Evolutionary conservation across 2,329 filamentous ascomycete genomes (phyloP), one percentile per base, ranked within the genome.

Genomic region (Arthroderma sp.): DNA sequence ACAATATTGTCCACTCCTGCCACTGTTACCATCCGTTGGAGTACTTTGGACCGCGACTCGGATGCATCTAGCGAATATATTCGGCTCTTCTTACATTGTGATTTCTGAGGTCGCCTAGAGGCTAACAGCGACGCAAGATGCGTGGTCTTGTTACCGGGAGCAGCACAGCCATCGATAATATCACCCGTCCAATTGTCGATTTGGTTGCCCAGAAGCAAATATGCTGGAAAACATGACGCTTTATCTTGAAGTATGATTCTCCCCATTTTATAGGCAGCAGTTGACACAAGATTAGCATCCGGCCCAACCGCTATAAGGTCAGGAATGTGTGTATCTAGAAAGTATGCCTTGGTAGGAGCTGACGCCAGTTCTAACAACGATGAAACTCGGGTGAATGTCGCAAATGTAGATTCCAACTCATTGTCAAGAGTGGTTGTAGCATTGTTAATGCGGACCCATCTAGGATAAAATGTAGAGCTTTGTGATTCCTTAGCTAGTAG

Each of bases 121-220:
- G 33, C 47, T 2, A 91, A 57, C 4, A 95, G 77, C 1, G 86
- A 83, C 0, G 88, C 87, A 39, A 94, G 66, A 61, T 96, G 91
- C 5, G 89, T 96, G 1, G 91, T 96, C 66, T 98, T 98, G 63
- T 98, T 98, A 4, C 91, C 91, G 1, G 91, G 91, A 0, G 91
- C 91, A 0, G 91, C 85, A 60, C 89, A 96, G 0, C 85, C 85
- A 62, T 98, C 91, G n/a, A 96, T 77, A 6, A 93, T 70, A 56
- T 91, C 79, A 27, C 85, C 85, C 3, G 53, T 37, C 53, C 57
- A 61, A 0, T 36, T 9, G 28, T 43, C 37, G 51, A 81, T 76
- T 46, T 75, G 69, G 6, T 77, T 67, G 0, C 66, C 67, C 42
- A 94, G 73, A 0, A 98, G 69, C 2, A 98, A 70, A 58, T 91